These are phyloP conservation scores for Austropuccinia psidii DNA, from an alignment of 1,284 basidiomycete genomes.

Conservation along the genomic window DNA sequence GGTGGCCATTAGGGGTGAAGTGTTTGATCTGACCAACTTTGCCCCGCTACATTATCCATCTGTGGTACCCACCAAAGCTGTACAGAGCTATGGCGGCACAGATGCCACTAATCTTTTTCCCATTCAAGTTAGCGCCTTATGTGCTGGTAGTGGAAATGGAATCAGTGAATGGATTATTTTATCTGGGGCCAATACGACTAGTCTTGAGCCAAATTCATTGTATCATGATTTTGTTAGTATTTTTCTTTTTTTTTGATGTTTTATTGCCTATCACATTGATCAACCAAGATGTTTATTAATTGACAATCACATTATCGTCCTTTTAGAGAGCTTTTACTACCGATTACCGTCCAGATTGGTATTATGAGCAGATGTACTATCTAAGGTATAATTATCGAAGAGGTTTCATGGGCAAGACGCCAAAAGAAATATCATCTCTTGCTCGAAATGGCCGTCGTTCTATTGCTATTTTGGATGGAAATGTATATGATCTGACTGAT, in stretches of 20 bases:
- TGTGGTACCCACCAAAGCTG: conserved; percentile 65
- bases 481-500: conserved; percentile 78
- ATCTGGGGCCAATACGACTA: conserved; percentile 64
- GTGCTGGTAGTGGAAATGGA: conserved; percentile 71
- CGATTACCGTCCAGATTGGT: conserved; percentile 94
- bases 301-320: not conserved
- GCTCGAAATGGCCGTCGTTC: conserved; percentile 57
- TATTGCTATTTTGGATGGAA: conserved; percentile 70
- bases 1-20: conserved; percentile 80
- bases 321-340: conserved; percentile 53
- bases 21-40: conserved; percentile 62
- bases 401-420: conserved; percentile 82
- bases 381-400: conserved; percentile 78
- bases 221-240: conserved; percentile 61
- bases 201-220: conserved; percentile 61
- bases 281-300: conserved; percentile 47
- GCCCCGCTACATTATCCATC: conserved; percentile 42
- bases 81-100: conserved; percentile 75
- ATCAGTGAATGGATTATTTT: conserved; percentile 79
- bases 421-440: conserved; percentile 66
- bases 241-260: not conserved
- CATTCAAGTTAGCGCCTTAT: conserved; percentile 90
- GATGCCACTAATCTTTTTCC: conserved; percentile 78
- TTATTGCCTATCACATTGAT: not conserved
- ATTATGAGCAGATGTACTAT: conserved; percentile 62